Base-by-base conservation (phyloP, 345 rosid species). In the Rhodamnia rubescens region DNA sequence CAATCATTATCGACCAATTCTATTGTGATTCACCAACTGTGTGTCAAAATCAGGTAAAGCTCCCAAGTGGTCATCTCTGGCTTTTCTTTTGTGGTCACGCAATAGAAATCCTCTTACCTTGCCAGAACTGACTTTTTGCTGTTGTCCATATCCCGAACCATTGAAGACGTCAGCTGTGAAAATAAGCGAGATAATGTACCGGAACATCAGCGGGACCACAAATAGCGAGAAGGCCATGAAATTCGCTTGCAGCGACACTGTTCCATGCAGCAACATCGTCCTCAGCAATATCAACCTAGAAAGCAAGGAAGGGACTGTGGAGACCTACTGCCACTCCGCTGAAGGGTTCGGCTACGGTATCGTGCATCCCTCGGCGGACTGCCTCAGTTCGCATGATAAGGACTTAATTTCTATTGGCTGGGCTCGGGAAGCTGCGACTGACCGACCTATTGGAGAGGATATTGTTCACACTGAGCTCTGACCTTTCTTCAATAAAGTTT, bases 1-100 rank as follows among this genome's bases (percentile, higher is more conserved):
- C 98, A 40, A 95, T 97, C 84, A 91, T 97, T 81, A 97, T 97
- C 27, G 99, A 97, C 87, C 99, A 97, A 64, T 97, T 96, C 95
- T 97, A 97, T 88, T 97, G 99, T 40, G 99, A 97, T 91, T 97
- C 99, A 1, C 97, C 98, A 36, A 88, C 83, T 86, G 21, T 89
- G 55, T 97, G 99, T 91, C 91, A 88, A 88, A 96, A 96, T 91
- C 97, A 95, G 99, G 99, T 96, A 85, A 27, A 47, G 61, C 14
- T 69, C 80, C 80, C 26, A 69, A 42, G 80, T 69, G 47, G 42
- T 69, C 80, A 36, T 36, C 80, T 36, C 26, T 36, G 47, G 47
- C 80, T 69, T 69, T 36, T 69, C 80, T 56, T 56, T 24, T 69
- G 47, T 36, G 80, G 47, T 69, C 47, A 36, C 26, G 21, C 47